phyloP scores from a whole-genome alignment of 176 grass and related monocot species.

The Carex scoparia region DNA sequence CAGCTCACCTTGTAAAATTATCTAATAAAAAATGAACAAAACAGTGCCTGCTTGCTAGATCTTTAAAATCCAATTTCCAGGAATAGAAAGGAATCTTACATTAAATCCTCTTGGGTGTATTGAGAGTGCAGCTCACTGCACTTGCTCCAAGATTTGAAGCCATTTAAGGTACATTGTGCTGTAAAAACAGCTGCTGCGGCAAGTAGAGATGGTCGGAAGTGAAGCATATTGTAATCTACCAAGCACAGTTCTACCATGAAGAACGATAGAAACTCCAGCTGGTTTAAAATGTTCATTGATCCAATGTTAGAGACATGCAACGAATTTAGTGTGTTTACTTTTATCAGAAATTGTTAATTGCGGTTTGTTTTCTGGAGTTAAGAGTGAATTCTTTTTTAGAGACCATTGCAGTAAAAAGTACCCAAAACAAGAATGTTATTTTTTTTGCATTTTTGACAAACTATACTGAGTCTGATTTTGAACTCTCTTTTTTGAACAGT shows the following conservation, averaged over 20 bases:
- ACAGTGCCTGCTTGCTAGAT: neutral
- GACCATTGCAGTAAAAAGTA: neutral
- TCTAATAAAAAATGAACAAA: neutral
- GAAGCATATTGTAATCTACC: conserved; percentile 71
- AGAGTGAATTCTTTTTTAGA: neutral
- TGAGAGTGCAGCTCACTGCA: conserved; percentile 67
- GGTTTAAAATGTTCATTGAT: neutral
- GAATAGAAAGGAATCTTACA: conserved; percentile 27
- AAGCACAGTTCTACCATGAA: conserved; percentile 81
- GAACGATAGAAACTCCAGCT: conserved; percentile 78
- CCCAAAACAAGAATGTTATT: neutral
- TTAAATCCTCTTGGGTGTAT: conserved; percentile 58
- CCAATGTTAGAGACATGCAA: neutral
- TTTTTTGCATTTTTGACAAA: neutral
- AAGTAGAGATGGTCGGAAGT: conserved; percentile 61
- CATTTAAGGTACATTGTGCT: conserved; percentile 62
- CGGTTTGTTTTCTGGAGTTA: too few relatives aligned
- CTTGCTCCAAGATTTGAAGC: conserved; percentile 59
- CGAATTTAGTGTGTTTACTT: neutral
- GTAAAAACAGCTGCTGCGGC: conserved; percentile 75
- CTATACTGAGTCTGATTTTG: neutral
- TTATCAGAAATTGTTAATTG: too few relatives aligned
- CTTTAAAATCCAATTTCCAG: neutral
- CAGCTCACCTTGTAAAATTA: too few relatives aligned
- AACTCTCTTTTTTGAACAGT: neutral